Evolutionary conservation across 176 grass and related monocot genomes (phyloP).

Genomic region (Miscanthus lutarioriparius): DNA sequence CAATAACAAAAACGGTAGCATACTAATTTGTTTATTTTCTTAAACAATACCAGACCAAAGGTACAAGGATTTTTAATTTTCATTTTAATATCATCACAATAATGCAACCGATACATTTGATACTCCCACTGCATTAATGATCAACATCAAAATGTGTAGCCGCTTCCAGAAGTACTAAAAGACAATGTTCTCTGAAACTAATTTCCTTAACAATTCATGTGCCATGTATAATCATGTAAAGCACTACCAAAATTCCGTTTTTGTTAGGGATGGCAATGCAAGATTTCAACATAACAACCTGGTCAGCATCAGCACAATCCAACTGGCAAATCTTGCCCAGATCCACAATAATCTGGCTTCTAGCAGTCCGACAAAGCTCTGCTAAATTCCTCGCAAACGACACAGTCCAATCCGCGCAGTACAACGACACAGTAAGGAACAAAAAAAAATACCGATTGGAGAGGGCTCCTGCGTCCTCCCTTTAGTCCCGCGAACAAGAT

Average conservation of each 20-base stretch:
- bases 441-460: too few relatives aligned
- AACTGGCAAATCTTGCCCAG: neutral
- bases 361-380: neutral
- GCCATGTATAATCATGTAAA: neutral
- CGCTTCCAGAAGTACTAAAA: neutral
- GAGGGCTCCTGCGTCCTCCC: neutral
- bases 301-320: neutral
- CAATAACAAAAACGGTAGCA: neutral
- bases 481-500: neutral
- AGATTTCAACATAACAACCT: neutral
- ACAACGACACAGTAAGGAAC: neutral
- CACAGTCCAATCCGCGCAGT: neutral
- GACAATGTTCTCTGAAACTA: neutral
- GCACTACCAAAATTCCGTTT: neutral
- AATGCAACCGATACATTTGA: neutral
- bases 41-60: neutral
- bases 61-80: neutral
- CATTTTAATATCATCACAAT: neutral
- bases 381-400: neutral
- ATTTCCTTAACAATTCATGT: neutral
- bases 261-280: neutral
- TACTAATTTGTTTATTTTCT: neutral
- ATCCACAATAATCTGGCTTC: neutral
- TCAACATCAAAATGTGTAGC: neutral
- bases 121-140: neutral